Base-by-base conservation (phyloP, 306 rosid genomes). In the Prinsepia uniflora region DNA sequence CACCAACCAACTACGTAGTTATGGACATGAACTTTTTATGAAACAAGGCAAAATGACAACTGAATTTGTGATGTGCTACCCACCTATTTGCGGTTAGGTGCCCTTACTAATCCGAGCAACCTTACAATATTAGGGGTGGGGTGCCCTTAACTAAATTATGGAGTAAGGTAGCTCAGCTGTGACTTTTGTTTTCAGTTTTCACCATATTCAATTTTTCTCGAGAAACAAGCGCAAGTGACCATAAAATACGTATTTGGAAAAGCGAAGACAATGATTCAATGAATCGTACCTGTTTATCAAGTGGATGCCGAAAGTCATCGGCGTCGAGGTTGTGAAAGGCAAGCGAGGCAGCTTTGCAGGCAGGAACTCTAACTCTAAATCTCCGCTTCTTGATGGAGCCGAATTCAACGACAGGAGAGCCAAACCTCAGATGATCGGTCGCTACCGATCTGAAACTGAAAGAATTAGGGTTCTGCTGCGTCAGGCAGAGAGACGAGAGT, bases 301-400 rank as follows among this genome's bases (percentile, higher is more conserved):
- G 90, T 42, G 98, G 96, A 72, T 92, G 98, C 36, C 98, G 96
- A 64, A 92, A 92, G 76, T 92, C 98, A 60, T 93, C 98, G 41
- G 97, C 98, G 46, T 90, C 97, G 39, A 94, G 97, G 69, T 89
- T 72, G 62, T 85, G 92, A 56, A 94, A 89, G 72, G 67, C 83
- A 53, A 89, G 72, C 17, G 92, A 74, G 76, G 87, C 70, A 15
- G 94, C 96, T 84, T 80, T 77, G 81, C 86, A 84, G 18, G 86
- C 62, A 4, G 84, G 72, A 34, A 22, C 41, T 66, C 75, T 65
- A 24, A 47, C 34, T 66, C 75, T 70, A 24, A 42, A 0, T 46
- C 70, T 79, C 5, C 54, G 74, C 65, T 75, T 88, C 49, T 7
- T 72, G 58, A 62, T 39, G 34, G 74, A 18, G 20, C 74, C 22